Percentiles rank a stretch among this genome's conserved stretches.
phyloP scores from a whole-genome alignment of 257 asterid genomes.

The Solanum megistacrolobum region DNA sequence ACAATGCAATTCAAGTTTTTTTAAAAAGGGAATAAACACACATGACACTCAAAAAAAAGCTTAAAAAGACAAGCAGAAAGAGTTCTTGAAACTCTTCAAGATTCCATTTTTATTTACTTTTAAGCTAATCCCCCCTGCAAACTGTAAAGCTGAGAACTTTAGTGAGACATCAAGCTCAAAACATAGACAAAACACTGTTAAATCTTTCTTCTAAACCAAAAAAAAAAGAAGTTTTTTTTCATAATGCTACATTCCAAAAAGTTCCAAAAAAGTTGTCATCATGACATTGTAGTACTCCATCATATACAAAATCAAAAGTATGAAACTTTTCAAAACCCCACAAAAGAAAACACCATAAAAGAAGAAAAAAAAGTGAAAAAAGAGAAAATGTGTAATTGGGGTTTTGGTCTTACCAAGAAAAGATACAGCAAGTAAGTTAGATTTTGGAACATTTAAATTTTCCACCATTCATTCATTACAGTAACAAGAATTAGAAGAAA shows the following conservation, averaged over 20 bases:
- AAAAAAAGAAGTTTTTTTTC: not conserved
- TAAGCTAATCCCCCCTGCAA: conserved; percentile 8
- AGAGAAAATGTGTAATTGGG: not conserved
- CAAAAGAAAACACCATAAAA: not conserved
- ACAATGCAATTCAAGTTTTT: not conserved
- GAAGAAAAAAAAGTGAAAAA: not conserved
- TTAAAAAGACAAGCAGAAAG: conserved; percentile 4
- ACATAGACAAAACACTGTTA: not conserved
- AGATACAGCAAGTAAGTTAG: not conserved
- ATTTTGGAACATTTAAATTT: not conserved
- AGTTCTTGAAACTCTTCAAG: conserved; percentile 4
- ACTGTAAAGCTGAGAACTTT: conserved; percentile 7
- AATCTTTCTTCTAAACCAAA: not conserved
- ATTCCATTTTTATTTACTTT: conserved; percentile 12
- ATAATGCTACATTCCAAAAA: conserved; percentile 21
- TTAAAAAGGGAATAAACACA: conserved; percentile 1
- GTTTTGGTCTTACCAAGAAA: not conserved
- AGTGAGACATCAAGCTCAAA: not conserved
- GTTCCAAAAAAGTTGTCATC: conserved; percentile 30
- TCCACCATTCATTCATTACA: not conserved
- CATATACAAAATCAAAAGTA: not conserved
- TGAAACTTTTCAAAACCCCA: not conserved
- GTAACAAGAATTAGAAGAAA: not conserved
- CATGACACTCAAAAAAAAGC: conserved; percentile 1
- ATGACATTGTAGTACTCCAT: conserved; percentile 9